A percentile compares a stretch with the other conserved stretches of the same genome.
phyloP scores from a whole-genome alignment of 1,284 basidiomycete species.

The Austroboletus novae-zelandiae region DNA sequence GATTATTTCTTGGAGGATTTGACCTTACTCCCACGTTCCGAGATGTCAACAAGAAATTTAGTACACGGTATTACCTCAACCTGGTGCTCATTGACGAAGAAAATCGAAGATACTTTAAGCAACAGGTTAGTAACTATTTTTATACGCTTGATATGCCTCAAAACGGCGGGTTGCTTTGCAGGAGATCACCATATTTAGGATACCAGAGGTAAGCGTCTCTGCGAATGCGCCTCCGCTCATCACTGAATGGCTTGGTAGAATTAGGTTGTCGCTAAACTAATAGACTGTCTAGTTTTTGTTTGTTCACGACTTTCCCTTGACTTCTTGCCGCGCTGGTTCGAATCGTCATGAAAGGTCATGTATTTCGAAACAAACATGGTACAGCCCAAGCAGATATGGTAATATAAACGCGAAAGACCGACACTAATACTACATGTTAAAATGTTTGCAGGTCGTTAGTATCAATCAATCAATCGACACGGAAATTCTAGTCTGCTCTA shows the following conservation, averaged over 20 bases:
- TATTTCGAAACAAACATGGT: not conserved
- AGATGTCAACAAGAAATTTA: slow-evolving; percentile 99
- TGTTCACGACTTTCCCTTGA: slow-evolving; percentile 6
- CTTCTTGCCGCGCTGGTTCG: slow-evolving; percentile 1
- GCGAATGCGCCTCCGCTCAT: not conserved
- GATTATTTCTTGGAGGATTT: slow-evolving; percentile 96
- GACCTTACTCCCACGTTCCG: slow-evolving; percentile 98
- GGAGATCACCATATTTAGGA: slow-evolving; percentile 75
- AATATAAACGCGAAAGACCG: slow-evolving; percentile 3
- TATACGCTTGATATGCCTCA: not conserved
- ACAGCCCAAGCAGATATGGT: not conserved
- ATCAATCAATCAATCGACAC: not conserved
- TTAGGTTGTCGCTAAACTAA: slow-evolving; percentile 15
- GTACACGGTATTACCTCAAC: slow-evolving; percentile 94
- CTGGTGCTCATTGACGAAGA: slow-evolving; percentile 97
- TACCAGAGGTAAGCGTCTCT: slow-evolving; percentile 56
- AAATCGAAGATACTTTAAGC: slow-evolving; percentile 94
- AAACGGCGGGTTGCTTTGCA: slow-evolving; percentile 19
- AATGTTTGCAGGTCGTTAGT: not conserved
- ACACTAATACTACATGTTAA: slow-evolving; percentile 16
- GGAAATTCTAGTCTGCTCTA: not conserved
- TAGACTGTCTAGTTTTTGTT: slow-evolving; percentile 4
- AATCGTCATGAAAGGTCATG: slow-evolving; percentile 2
- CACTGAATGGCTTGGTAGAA: slow-evolving; percentile 21
- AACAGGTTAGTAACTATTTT: slow-evolving; percentile 52